These are phyloP conservation scores for Tolypocladium ovalisporum DNA, from an alignment of 2,329 filamentous ascomycete genomes.

Conservation along the genomic window DNA sequence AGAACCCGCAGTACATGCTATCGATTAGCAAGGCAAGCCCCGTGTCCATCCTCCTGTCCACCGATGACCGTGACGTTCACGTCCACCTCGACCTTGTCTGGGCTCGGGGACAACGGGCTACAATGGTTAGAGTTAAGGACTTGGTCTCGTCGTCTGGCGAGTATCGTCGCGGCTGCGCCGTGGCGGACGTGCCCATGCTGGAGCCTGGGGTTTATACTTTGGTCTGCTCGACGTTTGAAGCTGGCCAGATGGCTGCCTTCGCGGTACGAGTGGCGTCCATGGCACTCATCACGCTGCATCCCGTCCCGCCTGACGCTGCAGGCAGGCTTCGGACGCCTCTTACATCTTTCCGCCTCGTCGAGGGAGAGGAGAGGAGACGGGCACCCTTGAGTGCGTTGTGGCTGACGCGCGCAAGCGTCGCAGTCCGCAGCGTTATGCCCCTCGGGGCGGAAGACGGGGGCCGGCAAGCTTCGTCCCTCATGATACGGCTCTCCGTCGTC, in stretches of 20 bases:
- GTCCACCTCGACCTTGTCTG: constrained; percentile 80
- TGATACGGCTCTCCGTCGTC: constrained; percentile 62
- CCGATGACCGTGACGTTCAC: constrained; percentile 53
- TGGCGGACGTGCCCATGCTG: constrained; percentile 51
- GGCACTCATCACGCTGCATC: constrained; percentile 40
- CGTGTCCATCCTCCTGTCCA: constrained; percentile 65
- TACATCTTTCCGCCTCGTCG: constrained; percentile 39
- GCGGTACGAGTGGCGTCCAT: constrained; percentile 63
- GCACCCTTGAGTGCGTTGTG: constrained; percentile 27
- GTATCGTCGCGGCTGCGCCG: constrained; percentile 69
- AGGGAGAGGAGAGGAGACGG: constrained; percentile 27
- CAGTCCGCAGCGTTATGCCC: constrained; percentile 17
- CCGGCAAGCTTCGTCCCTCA: constrained; percentile 32
- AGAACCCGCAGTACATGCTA: constrained; percentile 79
- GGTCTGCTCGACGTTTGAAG: constrained; percentile 83
- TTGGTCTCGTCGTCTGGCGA: constrained; percentile 78
- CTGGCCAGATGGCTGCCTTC: constrained; percentile 65
- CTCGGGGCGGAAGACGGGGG: constrained; percentile 10
- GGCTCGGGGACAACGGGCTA: constrained; percentile 61
- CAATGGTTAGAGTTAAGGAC: constrained; percentile 60
- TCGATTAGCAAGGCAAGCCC: constrained; percentile 44
- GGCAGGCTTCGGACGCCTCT: constrained; percentile 58
- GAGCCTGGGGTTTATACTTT: constrained; percentile 72
- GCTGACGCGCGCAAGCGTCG: constrained; percentile 44
- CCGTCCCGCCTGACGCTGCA: constrained; percentile 62